Conservation (phyloP, 495 filamentous ascomycete genomes). For the Xylaria castorea region DNA sequence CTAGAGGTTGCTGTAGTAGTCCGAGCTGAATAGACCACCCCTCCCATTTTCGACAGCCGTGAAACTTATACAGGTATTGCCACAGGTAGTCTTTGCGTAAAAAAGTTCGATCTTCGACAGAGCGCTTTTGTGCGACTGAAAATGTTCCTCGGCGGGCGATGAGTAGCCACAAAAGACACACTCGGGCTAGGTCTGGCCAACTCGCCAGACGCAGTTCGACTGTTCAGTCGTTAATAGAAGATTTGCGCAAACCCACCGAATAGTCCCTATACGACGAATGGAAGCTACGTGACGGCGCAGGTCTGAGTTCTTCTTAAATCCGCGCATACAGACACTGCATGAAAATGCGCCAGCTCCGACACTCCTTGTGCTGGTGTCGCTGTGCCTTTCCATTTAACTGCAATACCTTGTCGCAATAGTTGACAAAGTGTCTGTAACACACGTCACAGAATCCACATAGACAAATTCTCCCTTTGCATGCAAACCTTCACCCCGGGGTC, state of each 20-base stretch:
- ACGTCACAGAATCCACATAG: slow-evolving; percentile 39
- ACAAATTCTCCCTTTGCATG: slow-evolving; percentile 58
- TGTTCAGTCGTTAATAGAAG: slow-evolving; percentile 24
- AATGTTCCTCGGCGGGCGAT: slow-evolving; percentile 53
- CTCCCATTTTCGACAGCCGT: slow-evolving; percentile 58
- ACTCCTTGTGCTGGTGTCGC: neutral
- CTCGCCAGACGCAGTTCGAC: slow-evolving; percentile 29
- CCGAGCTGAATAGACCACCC: slow-evolving; percentile 28
- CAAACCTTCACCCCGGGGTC: slow-evolving; percentile 49
- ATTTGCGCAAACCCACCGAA: slow-evolving; percentile 30
- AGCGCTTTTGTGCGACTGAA: slow-evolving; percentile 63
- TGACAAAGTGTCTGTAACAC: slow-evolving; percentile 31
- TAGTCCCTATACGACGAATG: slow-evolving; percentile 22
- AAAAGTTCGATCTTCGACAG: slow-evolving; percentile 59
- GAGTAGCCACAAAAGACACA: slow-evolving; percentile 61
- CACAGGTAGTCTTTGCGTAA: slow-evolving; percentile 68
- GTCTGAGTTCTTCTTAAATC: slow-evolving; percentile 33
- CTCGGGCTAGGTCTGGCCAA: slow-evolving; percentile 42
- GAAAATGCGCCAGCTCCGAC: slow-evolving; percentile 1
- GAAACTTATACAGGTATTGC: slow-evolving; percentile 69
- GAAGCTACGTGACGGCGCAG: slow-evolving; percentile 29
- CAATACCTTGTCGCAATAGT: slow-evolving; percentile 27
- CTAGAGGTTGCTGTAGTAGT: neutral
- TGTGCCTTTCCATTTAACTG: slow-evolving; percentile 1
- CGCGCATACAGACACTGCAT: slow-evolving; percentile 29